A percentile compares a stretch with the other conserved stretches of the same genome.
phyloP scores from a whole-genome alignment of 768 basidiomycete genomes.

The Amanita pallidorosea region DNA sequence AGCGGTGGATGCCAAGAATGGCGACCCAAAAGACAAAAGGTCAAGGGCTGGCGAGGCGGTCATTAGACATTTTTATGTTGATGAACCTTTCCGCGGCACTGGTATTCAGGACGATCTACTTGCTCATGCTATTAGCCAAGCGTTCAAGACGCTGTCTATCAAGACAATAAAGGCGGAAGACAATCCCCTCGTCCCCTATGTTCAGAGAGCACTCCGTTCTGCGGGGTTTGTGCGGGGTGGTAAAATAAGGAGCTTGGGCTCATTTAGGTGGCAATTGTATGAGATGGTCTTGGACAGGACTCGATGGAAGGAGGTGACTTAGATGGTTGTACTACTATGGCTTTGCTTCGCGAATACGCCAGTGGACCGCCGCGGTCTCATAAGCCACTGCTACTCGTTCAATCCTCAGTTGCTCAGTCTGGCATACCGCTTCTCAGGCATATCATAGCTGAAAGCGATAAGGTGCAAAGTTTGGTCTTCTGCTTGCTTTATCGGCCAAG shows the following conservation, averaged over 20 bases:
- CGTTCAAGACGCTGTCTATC: conserved; percentile 39
- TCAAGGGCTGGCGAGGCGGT: conserved; percentile 29
- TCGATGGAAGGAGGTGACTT: conserved; percentile 29
- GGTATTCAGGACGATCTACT: conserved; percentile 59
- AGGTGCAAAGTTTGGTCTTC: conserved; percentile 32
- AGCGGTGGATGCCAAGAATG: conserved; percentile 52
- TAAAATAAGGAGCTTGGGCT: conserved; percentile 34
- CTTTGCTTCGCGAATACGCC: background rate
- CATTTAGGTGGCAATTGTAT: conserved; percentile 38
- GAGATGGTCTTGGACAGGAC: conserved; percentile 33
- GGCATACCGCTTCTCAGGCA: conserved; percentile 43
- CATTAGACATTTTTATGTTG: conserved; percentile 69
- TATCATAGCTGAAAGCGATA: conserved; percentile 22
- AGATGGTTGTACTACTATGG: conserved; percentile 1
- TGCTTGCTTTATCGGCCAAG: conserved; percentile 46
- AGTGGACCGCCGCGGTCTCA: conserved; percentile 1
- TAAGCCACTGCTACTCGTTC: conserved; percentile 41
- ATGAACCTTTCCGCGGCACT: conserved; percentile 47
- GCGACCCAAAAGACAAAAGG: conserved; percentile 21
- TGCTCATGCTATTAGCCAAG: conserved; percentile 41
- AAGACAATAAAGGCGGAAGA: conserved; percentile 34
- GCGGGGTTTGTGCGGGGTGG: conserved; percentile 40
- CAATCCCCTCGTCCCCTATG: conserved; percentile 42
- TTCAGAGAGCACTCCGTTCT: conserved; percentile 29
- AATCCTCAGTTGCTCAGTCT: conserved; percentile 51